Base-by-base conservation (phyloP, 805 yeast genomes). In the Ogataea neopini region DNA sequence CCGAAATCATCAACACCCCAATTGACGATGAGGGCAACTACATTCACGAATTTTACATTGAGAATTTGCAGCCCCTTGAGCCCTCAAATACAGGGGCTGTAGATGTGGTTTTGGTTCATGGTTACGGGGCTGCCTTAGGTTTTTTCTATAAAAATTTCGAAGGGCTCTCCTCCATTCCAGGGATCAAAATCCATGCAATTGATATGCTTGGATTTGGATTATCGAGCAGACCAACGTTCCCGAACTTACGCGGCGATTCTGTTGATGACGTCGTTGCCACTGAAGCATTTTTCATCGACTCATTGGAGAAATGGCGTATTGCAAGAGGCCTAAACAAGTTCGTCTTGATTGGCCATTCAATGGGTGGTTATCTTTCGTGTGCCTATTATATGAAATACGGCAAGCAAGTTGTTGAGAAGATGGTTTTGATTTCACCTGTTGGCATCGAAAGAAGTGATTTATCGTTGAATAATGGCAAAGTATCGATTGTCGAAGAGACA, bases 51-150 rank as follows among this genome's bases (percentile, higher is more conserved):
- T 82, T 90, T 46, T 77, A 69, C 50, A 76, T 91, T 26, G 63
- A 62, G 30, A 66, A 66, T 46, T 72, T 62, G 67, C 78, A 40
- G 41, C 47, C 52, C 2, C 43, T 48, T 67, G 78, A 40, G 41
- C 47, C 52, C 2, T 42, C 48, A 8, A 45, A 20, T 1, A 46
- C 44, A 37, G 51, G 45, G 1, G 43, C 54, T 3, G 17, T 52
- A 8, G 58, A 59, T 15, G 67, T 89, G 8, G 89, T 92, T 3
- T 64, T 92, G 50, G 69, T 92, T 2, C 99, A 92, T 66, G 99
- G 99, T 0, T 90, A 88, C 62, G 96, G 96, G 0, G 96, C 98
- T 0, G 86, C 96, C 0, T 77, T 90, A 14, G 92, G 94, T 29
- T 81, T 89, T 44, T 92, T 81, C 58, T 82, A 83, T 61, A 76